phyloP scores from a whole-genome alignment of 371 early-diverging fungal genomes.

The Actinomortierella ambigua region DNA sequence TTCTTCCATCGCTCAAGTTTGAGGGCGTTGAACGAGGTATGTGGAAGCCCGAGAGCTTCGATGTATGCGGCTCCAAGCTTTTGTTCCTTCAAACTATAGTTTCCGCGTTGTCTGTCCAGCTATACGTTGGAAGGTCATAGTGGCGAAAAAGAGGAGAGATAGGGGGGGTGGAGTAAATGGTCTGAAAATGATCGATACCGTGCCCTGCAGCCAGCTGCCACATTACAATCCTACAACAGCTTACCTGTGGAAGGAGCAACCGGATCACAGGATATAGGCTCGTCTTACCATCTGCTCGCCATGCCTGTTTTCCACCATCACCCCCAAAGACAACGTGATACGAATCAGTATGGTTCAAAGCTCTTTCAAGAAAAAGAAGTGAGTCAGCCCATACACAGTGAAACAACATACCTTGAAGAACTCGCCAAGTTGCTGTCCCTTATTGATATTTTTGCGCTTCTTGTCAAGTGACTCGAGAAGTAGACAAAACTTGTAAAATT shows the following conservation, averaged over 20 bases:
- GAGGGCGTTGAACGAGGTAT: constrained; percentile 57
- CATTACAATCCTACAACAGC: not conserved
- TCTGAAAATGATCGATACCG: not conserved
- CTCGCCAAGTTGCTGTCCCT: constrained; percentile 11
- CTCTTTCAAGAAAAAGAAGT: not conserved
- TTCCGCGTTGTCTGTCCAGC: constrained; percentile 66
- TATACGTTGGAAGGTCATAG: constrained; percentile 16
- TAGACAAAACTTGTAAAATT: no score
- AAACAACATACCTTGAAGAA: constrained; percentile 23
- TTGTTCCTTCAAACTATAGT: constrained; percentile 72
- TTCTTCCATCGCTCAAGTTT: constrained; percentile 64
- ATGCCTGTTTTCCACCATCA: constrained; percentile 32
- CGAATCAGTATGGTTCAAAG: not conserved
- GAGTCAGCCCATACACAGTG: not conserved
- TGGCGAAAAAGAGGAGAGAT: not conserved
- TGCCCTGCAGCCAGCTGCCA: no score
- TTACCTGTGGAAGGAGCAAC: constrained; percentile 73
- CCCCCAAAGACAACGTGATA: no score
- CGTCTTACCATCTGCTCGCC: constrained; percentile 52
- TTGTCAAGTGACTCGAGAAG: no score
- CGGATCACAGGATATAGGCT: constrained; percentile 64
- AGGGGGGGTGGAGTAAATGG: not conserved
- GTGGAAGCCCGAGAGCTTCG: constrained; percentile 58
- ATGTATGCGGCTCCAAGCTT: constrained; percentile 68
- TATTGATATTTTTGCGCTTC: constrained; percentile 9